phyloP scores from a whole-genome alignment of 2,329 filamentous ascomycete genomes.

The Mariannaea sp. region DNA sequence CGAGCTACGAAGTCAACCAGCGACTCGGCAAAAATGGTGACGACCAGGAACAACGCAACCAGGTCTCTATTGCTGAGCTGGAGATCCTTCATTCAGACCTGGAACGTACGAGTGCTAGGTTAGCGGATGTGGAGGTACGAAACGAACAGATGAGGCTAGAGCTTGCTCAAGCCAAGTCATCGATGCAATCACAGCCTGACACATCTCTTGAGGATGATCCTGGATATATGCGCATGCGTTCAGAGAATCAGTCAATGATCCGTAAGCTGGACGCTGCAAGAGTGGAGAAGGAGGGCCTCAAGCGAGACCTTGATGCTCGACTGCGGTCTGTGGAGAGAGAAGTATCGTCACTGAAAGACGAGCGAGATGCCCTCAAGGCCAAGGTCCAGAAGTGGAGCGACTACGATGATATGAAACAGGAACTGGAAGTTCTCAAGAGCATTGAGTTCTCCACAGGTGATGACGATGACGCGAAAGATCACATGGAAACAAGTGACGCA shows the following conservation, averaged over 20 bases:
- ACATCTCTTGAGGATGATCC: conserved; percentile 84
- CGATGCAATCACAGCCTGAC: conserved; percentile 62
- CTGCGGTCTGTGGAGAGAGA: conserved; percentile 82
- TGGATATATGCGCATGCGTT: conserved; percentile 81
- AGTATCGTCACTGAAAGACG: conserved; percentile 72
- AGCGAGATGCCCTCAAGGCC: conserved; percentile 76
- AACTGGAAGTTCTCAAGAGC: conserved; percentile 94
- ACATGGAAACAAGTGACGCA: conserved; percentile 43
- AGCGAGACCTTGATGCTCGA: conserved; percentile 75
- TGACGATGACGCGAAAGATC: conserved; percentile 67
- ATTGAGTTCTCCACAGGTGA: conserved; percentile 95
- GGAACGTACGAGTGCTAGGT: conserved; percentile 81
- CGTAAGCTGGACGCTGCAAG: conserved; percentile 84
- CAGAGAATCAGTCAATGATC: conserved; percentile 90
- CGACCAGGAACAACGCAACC: conserved; percentile 59
- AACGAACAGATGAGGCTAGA: conserved; percentile 94
- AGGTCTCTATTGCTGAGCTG: conserved; percentile 84
- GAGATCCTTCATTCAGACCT: conserved; percentile 92
- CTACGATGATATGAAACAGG: conserved; percentile 95
- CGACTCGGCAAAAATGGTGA: conserved; percentile 77
- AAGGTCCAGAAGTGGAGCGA: conserved; percentile 91
- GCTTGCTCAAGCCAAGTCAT: conserved; percentile 83
- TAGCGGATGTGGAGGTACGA: conserved; percentile 89
- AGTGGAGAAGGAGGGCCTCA: conserved; percentile 82
- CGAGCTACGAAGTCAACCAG: conserved; percentile 95